Conservation (phyloP, 306 rosid genomes). For the Cicer cuneatum region DNA sequence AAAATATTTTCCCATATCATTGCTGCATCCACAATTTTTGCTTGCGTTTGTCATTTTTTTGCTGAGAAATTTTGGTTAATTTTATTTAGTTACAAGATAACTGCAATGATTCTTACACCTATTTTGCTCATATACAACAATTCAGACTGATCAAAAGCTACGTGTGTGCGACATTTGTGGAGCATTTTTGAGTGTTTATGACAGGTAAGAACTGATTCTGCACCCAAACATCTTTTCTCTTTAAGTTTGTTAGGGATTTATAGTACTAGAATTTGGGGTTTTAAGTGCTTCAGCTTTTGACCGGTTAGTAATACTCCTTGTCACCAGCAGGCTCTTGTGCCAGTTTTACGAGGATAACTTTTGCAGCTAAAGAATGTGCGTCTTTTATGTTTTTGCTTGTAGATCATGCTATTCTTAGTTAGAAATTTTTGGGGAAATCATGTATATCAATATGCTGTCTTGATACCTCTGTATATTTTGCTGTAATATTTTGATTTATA, state of each 20-base stretch:
- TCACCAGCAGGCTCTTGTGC: constrained; percentile 99
- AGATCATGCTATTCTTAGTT: constrained; percentile 83
- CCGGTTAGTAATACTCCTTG: constrained; percentile 98
- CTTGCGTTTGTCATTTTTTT: background rate
- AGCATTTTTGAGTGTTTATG: constrained; percentile 98
- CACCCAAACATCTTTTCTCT: constrained; percentile 25
- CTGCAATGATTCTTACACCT: constrained; percentile 34
- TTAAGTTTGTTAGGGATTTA: constrained; percentile 60
- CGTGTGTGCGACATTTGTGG: constrained; percentile 99
- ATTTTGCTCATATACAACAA: constrained; percentile 39
- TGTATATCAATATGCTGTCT: constrained; percentile 42
- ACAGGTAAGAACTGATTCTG: constrained; percentile 68
- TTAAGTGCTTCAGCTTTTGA: constrained; percentile 97
- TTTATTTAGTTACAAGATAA: background rate
- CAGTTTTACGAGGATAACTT: constrained; percentile 99
- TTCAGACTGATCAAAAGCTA: constrained; percentile 99
- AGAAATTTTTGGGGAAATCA: constrained; percentile 60
- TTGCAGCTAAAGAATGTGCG: constrained; percentile 99
- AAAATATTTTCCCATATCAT: background rate
- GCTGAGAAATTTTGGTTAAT: background rate
- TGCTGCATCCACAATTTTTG: background rate
- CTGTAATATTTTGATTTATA: constrained; percentile 50
- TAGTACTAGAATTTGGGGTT: constrained; percentile 82
- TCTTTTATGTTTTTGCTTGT: constrained; percentile 89
- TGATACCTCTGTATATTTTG: constrained; percentile 38